Evolutionary conservation across 139 green algal species (phyloP).

Genomic region (Chlamydomonas sp.): DNA sequence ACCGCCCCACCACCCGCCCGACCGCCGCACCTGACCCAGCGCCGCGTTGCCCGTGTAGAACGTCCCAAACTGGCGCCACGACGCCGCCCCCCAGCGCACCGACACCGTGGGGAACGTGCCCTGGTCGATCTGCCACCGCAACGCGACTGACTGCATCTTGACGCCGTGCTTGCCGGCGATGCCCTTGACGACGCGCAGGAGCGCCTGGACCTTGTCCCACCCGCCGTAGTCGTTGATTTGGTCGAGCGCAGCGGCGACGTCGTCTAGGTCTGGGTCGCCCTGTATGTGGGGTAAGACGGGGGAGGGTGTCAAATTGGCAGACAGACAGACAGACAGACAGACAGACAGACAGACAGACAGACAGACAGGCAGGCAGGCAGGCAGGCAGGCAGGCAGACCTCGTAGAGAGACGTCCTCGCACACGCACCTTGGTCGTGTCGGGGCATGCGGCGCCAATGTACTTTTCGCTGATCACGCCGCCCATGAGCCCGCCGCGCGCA

Average conservation of each 20-base stretch:
- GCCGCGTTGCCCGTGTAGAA: constrained; percentile 14
- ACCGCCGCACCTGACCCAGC: no score
- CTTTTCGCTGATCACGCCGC: constrained; percentile 35
- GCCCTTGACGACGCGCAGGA: constrained; percentile 15
- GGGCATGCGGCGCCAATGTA: constrained; percentile 29
- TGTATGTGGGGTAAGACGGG: no score
- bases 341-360: neutral
- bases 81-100: constrained; percentile 22
- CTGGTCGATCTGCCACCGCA: constrained; percentile 46
- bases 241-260: constrained; percentile 7
- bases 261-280: constrained; percentile 4
- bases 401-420: no score
- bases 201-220: constrained; percentile 31
- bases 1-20: no score
- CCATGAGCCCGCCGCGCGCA: constrained; percentile 29
- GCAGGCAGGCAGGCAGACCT: no score
- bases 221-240: constrained; percentile 36
- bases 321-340: neutral
- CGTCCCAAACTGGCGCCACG: constrained; percentile 32
- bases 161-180: constrained; percentile 46
- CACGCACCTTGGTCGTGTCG: constrained; percentile 16
- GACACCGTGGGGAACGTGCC: constrained; percentile 40
- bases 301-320: neutral
- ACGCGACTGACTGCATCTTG: constrained; percentile 37
- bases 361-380: no score